These are phyloP conservation scores for Calonectria honghensis DNA, from an alignment of 2,329 filamentous ascomycete genomes.

Conservation along the genomic window DNA sequence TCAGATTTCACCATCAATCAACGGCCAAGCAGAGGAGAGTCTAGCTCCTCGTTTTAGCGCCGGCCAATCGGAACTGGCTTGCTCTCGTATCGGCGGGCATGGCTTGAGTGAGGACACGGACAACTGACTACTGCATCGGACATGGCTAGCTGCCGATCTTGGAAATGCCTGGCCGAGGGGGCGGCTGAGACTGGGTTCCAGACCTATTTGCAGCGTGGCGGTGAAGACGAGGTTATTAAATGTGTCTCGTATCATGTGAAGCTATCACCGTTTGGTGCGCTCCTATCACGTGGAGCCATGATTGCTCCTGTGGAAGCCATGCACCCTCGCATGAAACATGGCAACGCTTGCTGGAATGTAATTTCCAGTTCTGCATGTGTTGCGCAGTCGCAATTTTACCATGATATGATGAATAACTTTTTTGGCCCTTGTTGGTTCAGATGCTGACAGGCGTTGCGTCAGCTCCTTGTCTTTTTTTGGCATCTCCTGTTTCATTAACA, in stretches of 20 bases:
- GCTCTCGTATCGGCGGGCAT: background rate
- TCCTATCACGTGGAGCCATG: background rate
- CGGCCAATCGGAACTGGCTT: conserved; percentile 12
- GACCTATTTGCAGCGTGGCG: background rate
- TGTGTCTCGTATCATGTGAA: background rate
- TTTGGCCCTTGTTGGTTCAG: background rate
- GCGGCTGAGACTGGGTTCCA: background rate
- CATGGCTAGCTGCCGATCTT: background rate
- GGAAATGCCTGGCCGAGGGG: background rate
- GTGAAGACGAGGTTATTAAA: background rate
- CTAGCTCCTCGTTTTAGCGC: background rate
- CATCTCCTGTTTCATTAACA: background rate
- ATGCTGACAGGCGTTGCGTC: background rate
- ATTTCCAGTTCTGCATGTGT: background rate
- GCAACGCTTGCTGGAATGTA: background rate
- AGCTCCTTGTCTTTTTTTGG: background rate
- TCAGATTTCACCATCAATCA: conserved; percentile 10
- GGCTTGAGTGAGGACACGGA: background rate
- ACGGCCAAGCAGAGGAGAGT: background rate
- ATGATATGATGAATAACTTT: background rate
- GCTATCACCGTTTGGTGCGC: conserved; percentile 1
- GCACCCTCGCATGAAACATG: background rate
- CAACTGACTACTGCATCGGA: background rate
- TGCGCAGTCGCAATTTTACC: background rate
- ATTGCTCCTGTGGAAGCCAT: background rate